Percentiles rank a stretch among this genome's conserved stretches.
Conservation (phyloP, 768 basidiomycete genomes). For the Collybia sp. region DNA sequence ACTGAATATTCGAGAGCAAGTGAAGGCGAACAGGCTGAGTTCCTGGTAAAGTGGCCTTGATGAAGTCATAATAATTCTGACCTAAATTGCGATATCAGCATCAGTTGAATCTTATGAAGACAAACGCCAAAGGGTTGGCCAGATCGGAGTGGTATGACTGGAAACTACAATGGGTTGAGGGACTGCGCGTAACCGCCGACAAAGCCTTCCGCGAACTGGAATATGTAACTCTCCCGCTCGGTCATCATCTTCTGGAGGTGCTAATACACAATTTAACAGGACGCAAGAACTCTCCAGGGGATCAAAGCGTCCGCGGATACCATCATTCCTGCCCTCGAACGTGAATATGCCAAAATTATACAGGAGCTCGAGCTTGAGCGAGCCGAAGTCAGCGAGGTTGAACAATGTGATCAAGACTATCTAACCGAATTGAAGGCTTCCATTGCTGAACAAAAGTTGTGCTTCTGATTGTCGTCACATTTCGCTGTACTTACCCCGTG, state of each 20-base stretch:
- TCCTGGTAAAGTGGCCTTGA: constrained; percentile 39
- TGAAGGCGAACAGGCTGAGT: constrained; percentile 64
- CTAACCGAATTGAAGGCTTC: constrained; percentile 71
- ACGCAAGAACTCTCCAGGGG: constrained; percentile 55
- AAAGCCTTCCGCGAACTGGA: constrained; percentile 58
- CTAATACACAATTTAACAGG: constrained; percentile 32
- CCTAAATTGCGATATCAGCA: constrained; percentile 37
- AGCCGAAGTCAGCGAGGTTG: constrained; percentile 68
- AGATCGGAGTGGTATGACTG: constrained; percentile 87
- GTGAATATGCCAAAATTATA: constrained; percentile 64
- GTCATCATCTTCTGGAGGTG: background rate
- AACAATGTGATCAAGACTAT: constrained; percentile 71
- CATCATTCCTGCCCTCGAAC: constrained; percentile 57
- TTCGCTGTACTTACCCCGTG: constrained; percentile 4
- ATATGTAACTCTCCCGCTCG: constrained; percentile 36
- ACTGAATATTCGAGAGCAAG: constrained; percentile 66
- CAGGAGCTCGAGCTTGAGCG: constrained; percentile 63
- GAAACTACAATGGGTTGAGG: constrained; percentile 78
- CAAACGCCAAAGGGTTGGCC: constrained; percentile 61
- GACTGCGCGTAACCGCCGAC: constrained; percentile 59
- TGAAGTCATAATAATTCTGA: background rate
- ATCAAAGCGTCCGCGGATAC: constrained; percentile 47
- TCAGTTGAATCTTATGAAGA: constrained; percentile 76
- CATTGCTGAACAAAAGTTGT: constrained; percentile 73
- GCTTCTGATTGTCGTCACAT: background rate